phyloP scores from a whole-genome alignment of 306 rosid genomes.

The Quercus parvula region DNA sequence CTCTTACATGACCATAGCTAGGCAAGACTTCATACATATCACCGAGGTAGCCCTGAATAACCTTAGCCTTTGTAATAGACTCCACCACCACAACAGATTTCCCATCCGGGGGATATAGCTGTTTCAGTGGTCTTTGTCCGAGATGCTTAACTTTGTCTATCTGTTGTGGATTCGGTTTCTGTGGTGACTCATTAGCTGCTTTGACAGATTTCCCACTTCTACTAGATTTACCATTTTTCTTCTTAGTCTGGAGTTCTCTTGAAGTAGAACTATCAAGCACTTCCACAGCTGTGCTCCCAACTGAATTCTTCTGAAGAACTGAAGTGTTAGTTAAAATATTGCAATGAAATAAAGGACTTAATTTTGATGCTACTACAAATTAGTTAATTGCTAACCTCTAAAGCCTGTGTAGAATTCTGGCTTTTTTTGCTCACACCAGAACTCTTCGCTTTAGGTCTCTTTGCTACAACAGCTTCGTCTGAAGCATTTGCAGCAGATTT shows the following conservation, averaged over 20 bases:
- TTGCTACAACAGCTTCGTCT: slow-evolving; percentile 24
- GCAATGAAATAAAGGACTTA: slow-evolving; percentile 8
- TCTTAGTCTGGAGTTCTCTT: slow-evolving; percentile 32
- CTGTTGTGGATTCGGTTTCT: slow-evolving; percentile 23
- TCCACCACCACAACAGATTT: slow-evolving; percentile 89
- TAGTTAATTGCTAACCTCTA: slow-evolving; percentile 45
- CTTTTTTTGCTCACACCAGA: slow-evolving; percentile 20
- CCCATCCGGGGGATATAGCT: slow-evolving; percentile 70
- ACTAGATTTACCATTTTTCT: slow-evolving; percentile 43
- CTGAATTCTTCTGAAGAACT: slow-evolving; percentile 45
- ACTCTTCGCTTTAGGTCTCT: slow-evolving; percentile 32
- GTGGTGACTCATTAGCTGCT: slow-evolving; percentile 23
- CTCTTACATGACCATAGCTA: slow-evolving; percentile 97
- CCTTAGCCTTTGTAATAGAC: slow-evolving; percentile 87
- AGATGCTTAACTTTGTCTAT: slow-evolving; percentile 29
- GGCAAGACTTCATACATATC: slow-evolving; percentile 92
- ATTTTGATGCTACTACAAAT: slow-evolving; percentile 1
- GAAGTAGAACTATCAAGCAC: slow-evolving; percentile 34
- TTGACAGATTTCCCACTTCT: slow-evolving; percentile 24
- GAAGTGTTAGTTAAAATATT: slow-evolving; percentile 39
- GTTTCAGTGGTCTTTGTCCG: slow-evolving; percentile 38
- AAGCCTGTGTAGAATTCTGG: slow-evolving; percentile 7
- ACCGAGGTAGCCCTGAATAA: slow-evolving; percentile 90
- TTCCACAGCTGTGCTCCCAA: slow-evolving; percentile 28
- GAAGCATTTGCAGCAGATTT: slow-evolving; percentile 18